Conservation (phyloP, 1,284 basidiomycete genomes). For the Grifola frondosa region DNA sequence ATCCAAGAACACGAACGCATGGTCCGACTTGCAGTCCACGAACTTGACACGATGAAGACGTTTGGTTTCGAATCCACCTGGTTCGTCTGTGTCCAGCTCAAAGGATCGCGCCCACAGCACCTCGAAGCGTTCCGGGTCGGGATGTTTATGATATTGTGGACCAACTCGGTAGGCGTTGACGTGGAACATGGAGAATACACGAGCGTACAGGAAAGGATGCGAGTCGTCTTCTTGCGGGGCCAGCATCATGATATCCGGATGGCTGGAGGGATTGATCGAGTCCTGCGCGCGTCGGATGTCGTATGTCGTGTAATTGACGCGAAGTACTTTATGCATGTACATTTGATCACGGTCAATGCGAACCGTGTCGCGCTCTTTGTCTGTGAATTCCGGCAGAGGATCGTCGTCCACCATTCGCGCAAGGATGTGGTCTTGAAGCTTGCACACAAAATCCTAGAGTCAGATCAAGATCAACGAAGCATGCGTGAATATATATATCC, state of each 20-base stretch:
- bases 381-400: conserved; percentile 10
- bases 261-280: conserved; percentile 32
- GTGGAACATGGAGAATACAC: conserved; percentile 22
- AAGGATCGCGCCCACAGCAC: conserved; percentile 40
- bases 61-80: conserved; percentile 16
- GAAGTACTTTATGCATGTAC: conserved; percentile 21
- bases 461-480: neutral
- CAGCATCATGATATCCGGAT: conserved; percentile 36
- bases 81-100: conserved; percentile 17
- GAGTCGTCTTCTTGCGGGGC: conserved; percentile 2
- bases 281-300: conserved; percentile 37
- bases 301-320: conserved; percentile 45
- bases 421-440: conserved; percentile 24
- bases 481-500: conserved; percentile 15
- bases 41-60: conserved; percentile 35
- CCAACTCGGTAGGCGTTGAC: conserved; percentile 12
- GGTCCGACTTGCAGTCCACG: conserved; percentile 21
- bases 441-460: conserved; percentile 18
- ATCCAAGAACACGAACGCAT: conserved; percentile 41
- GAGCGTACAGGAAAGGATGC: conserved; percentile 22
- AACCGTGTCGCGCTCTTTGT: conserved; percentile 5
- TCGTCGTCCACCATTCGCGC: conserved; percentile 4
- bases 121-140: conserved; percentile 18
- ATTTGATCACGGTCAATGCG: conserved; percentile 1
- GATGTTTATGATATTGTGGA: no score